phyloP scores from a whole-genome alignment of 345 rosid genomes.

The Citropsis articulata region DNA sequence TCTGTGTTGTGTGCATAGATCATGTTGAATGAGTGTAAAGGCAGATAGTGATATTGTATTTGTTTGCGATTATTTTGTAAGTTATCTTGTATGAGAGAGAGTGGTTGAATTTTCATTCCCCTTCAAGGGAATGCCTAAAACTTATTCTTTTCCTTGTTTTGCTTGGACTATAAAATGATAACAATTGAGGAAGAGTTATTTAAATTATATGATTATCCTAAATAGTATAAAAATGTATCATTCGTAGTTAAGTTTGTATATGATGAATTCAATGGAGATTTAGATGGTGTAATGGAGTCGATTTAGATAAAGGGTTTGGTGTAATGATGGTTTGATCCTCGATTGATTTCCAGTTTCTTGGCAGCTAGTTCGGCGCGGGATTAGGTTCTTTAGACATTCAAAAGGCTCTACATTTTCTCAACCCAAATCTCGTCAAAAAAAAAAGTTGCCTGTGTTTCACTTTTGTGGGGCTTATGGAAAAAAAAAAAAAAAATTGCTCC shows the following conservation, averaged over 20 bases:
- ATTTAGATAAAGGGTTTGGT: conserved; percentile 35
- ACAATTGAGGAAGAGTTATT: neutral
- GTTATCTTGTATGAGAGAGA: neutral
- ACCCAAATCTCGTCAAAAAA: too few relatives aligned
- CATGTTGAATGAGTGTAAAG: conserved; percentile 5
- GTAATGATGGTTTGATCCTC: neutral
- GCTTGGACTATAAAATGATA: neutral
- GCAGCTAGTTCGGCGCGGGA: neutral
- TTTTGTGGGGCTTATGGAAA: neutral
- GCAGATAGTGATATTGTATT: neutral
- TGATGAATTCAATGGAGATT: conserved; percentile 57
- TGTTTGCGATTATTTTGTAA: neutral
- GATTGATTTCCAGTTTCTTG: conserved; percentile 11
- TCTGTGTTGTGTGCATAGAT: conserved; percentile 7
- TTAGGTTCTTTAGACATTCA: neutral
- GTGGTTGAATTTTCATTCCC: neutral
- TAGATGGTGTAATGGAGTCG: too few relatives aligned
- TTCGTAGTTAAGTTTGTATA: conserved; percentile 20
- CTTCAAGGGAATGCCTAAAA: too few relatives aligned
- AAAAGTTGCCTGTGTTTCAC: neutral
- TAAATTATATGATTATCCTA: neutral
- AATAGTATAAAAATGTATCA: too few relatives aligned
- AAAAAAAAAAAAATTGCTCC: conserved; percentile 7
- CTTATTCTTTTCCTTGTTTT: neutral
- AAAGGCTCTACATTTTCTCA: neutral